A percentile compares a stretch with the other conserved stretches of the same genome.
Evolutionary conservation across 140 eudicot genomes (phyloP).

Genomic region (Bidens hawaiensis): DNA sequence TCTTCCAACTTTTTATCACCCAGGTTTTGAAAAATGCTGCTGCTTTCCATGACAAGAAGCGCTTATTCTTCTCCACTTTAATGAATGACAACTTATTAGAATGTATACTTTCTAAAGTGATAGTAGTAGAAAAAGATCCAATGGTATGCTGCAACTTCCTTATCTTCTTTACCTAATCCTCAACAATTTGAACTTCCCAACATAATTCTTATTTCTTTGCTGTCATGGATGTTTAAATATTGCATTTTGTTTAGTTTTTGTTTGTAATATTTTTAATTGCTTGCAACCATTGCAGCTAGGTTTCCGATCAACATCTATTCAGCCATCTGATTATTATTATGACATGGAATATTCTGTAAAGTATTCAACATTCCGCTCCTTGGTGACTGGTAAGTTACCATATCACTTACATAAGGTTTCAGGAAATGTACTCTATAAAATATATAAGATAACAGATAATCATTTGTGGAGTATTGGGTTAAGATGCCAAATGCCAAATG

Average conservation of each 20-base stretch:
- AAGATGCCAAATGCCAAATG: slow-evolving; percentile 14
- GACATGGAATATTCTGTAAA: slow-evolving; percentile 96
- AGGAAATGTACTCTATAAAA: slow-evolving; percentile 8
- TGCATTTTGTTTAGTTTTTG: neutral
- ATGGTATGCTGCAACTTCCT: slow-evolving; percentile 53
- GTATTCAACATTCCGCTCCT: slow-evolving; percentile 77
- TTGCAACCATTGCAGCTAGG: slow-evolving; percentile 48
- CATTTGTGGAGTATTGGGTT: slow-evolving; percentile 1
- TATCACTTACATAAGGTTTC: slow-evolving; percentile 16
- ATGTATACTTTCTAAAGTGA: slow-evolving; percentile 78
- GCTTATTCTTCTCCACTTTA: slow-evolving; percentile 67
- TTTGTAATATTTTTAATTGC: neutral
- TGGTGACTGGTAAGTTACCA: slow-evolving; percentile 47
- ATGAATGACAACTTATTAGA: slow-evolving; percentile 82
- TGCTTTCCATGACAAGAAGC: slow-evolving; percentile 67
- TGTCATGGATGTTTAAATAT: slow-evolving; percentile 7
- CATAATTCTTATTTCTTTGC: slow-evolving; percentile 6
- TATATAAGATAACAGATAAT: neutral
- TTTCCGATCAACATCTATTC: slow-evolving; percentile 32
- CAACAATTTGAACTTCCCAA: slow-evolving; percentile 5
- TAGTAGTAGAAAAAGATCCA: slow-evolving; percentile 40
- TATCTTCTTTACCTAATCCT: too few species aligned
- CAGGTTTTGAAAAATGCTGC: slow-evolving; percentile 76
- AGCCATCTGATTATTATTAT: slow-evolving; percentile 62
- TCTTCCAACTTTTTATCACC: slow-evolving; percentile 13